phyloP scores from a whole-genome alignment of 2,329 filamentous ascomycete genomes.

The Pyrenophora tritici-repentis region DNA sequence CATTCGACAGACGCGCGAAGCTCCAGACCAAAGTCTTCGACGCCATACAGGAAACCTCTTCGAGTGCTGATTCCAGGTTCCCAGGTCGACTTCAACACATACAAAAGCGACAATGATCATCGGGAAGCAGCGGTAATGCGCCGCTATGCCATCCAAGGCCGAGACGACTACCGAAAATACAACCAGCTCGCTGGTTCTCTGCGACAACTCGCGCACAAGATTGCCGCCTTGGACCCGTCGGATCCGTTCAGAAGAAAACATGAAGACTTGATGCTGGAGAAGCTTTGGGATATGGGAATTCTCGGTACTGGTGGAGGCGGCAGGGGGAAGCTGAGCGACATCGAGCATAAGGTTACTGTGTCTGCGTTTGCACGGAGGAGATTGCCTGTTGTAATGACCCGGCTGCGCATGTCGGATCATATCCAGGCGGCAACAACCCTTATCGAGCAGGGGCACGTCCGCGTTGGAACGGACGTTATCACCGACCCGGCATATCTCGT shows the following conservation, averaged over 20 bases:
- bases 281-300: slow-evolving; percentile 91
- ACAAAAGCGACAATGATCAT: slow-evolving; percentile 86
- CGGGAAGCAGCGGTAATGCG: slow-evolving; percentile 79
- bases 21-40: too few species aligned
- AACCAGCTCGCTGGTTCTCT: slow-evolving; percentile 64
- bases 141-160: slow-evolving; percentile 87
- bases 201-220: slow-evolving; percentile 84
- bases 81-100: slow-evolving; percentile 86
- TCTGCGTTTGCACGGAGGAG: slow-evolving; percentile 83
- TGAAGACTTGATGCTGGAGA: slow-evolving; percentile 85
- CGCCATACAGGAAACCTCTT: not conserved
- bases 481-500: slow-evolving; percentile 90
- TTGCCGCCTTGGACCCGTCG: slow-evolving; percentile 79
- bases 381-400: slow-evolving; percentile 87
- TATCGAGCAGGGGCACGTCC: slow-evolving; percentile 91
- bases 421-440: slow-evolving; percentile 80
- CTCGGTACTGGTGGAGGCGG: slow-evolving; percentile 68
- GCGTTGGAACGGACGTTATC: slow-evolving; percentile 87
- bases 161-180: slow-evolving; percentile 71
- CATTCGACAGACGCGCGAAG: not conserved
- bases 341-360: slow-evolving; percentile 88
- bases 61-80: not conserved
- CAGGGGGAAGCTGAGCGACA: slow-evolving; percentile 66
- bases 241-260: slow-evolving; percentile 80
- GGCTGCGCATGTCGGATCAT: slow-evolving; percentile 88